Evolutionary conservation across 768 basidiomycete species (phyloP), one percentile per base, ranked within the genome.

Genomic region (Leucocoprinus sp.): DNA sequence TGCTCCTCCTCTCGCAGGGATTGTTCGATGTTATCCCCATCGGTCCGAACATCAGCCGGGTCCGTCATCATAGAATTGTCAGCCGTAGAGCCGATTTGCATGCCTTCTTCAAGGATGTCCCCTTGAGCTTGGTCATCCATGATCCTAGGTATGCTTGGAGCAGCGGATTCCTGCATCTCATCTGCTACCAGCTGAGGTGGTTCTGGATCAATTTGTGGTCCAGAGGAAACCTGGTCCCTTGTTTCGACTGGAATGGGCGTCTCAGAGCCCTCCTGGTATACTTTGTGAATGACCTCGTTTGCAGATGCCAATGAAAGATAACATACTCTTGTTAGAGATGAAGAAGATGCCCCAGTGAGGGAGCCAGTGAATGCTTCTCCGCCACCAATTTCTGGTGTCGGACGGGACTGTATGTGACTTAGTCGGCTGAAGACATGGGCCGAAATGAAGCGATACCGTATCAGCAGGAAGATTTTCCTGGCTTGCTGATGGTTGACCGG

Each of bases 361-460:
- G 67, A 67, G 12, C 58, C 63, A 35, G 52, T 57, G 24, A 61
- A 57, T 15, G 55, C 50, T 33, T 65, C 62, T 18, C 56, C 60
- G 19, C 48, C 36, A 40, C 52, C 43, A 29, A 55, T 42, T 37
- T 52, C 45, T 17, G 33, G 23, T 40, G 35, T 21, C 24, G 15
- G 7, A 37, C 26, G 14, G 14, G 22, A 26, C 42, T 52, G 23
- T 36, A 15, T 7, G 24, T 19, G 31, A 35, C n/a, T 45, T 31
- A 43, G 36, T 35, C 28, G 8, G 23, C n/a, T 8, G 24, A 5
- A 24, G 8, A 3, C 5, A 41, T 7, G n/a, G 7, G 21, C n/a
- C 21, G 21, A 21, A 14, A 17, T 14, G 2, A 22, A 11, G 17
- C 2, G 2, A 14, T 46, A 46, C 42, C 42, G 21, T 31, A 39